A percentile compares a stretch with the other conserved stretches of the same genome.
Evolutionary conservation across 1,284 basidiomycete species (phyloP).

Genomic region (Fereydounia khargensis): DNA sequence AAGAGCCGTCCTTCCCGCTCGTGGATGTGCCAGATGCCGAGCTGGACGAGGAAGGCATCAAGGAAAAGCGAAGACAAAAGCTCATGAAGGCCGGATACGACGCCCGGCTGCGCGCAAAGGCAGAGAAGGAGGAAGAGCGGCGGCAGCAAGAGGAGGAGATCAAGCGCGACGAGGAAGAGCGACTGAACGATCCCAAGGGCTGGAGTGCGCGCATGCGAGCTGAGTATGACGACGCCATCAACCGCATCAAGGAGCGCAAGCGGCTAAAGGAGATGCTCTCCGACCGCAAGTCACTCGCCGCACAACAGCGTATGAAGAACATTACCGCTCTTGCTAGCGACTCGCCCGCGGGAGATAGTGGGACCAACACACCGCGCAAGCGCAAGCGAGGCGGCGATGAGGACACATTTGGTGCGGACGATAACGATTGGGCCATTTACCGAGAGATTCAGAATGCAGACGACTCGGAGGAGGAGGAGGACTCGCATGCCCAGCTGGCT

Average conservation of each 20-base stretch:
- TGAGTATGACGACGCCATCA: slow-evolving; percentile 65
- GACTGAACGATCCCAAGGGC: slow-evolving; percentile 58
- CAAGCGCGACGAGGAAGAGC: slow-evolving; percentile 77
- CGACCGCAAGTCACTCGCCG: slow-evolving; percentile 89
- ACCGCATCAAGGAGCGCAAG: slow-evolving; percentile 78
- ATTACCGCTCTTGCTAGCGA: slow-evolving; percentile 83
- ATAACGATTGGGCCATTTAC: slow-evolving; percentile 96
- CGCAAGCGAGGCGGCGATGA: slow-evolving; percentile 62
- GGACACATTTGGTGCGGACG: slow-evolving; percentile 91
- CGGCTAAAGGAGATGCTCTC: slow-evolving; percentile 78
- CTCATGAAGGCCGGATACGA: slow-evolving; percentile 93
- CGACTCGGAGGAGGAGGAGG: slow-evolving; percentile 93
- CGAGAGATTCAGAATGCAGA: slow-evolving; percentile 87
- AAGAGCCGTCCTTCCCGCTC: slow-evolving; percentile 79
- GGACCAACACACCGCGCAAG: slow-evolving; percentile 24
- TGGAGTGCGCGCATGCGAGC: slow-evolving; percentile 43
- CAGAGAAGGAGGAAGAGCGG: slow-evolving; percentile 77
- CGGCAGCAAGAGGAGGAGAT: slow-evolving; percentile 65
- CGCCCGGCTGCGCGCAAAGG: slow-evolving; percentile 77
- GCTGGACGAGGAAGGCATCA: slow-evolving; percentile 87
- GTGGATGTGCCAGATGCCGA: slow-evolving; percentile 87
- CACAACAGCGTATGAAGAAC: slow-evolving; percentile 95
- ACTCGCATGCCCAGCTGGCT: slow-evolving; percentile 74
- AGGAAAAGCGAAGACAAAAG: slow-evolving; percentile 91
- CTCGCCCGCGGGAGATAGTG: slow-evolving; percentile 55